These are phyloP conservation scores for Penicillium decumbens DNA, from an alignment of 2,329 filamentous ascomycete species.

Conservation along the genomic window DNA sequence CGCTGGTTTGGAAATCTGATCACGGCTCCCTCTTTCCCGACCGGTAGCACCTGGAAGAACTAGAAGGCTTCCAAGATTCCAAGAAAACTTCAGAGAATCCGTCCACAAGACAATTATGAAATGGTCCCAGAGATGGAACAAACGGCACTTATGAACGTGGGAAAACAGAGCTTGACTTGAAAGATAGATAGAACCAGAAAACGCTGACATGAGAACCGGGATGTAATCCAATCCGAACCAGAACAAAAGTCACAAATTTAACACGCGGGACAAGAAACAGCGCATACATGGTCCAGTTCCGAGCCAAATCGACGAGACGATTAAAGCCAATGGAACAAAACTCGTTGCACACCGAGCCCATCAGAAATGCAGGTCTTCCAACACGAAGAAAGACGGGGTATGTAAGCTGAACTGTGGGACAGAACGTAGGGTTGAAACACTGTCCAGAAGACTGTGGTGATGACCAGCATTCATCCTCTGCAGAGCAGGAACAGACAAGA, in stretches of 20 bases:
- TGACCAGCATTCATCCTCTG: slow-evolving; percentile 3
- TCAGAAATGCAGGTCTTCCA: slow-evolving; percentile 14
- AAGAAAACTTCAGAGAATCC: not conserved
- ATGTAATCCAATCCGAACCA: not conserved
- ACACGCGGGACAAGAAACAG: not conserved
- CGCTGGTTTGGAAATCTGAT: not conserved
- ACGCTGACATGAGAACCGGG: not conserved
- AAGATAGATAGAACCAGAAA: not conserved
- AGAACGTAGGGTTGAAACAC: slow-evolving; percentile 1
- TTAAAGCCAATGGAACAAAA: not conserved
- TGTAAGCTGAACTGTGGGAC: slow-evolving; percentile 15
- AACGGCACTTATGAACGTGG: not conserved
- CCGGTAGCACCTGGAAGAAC: not conserved
- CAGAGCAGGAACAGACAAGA: slow-evolving; percentile 2
- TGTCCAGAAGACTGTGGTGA: slow-evolving; percentile 4
- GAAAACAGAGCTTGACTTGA: not conserved
- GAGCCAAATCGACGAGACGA: not conserved
- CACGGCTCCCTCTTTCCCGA: not conserved
- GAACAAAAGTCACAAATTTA: not conserved
- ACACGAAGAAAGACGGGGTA: slow-evolving; percentile 12
- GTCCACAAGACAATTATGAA: not conserved
- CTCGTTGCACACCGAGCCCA: not conserved
- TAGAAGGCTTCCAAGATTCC: not conserved
- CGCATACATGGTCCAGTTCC: not conserved
- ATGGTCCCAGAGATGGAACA: not conserved